phyloP scores from a whole-genome alignment of 768 basidiomycete genomes.

The Lepiota brunneoincarnata region DNA sequence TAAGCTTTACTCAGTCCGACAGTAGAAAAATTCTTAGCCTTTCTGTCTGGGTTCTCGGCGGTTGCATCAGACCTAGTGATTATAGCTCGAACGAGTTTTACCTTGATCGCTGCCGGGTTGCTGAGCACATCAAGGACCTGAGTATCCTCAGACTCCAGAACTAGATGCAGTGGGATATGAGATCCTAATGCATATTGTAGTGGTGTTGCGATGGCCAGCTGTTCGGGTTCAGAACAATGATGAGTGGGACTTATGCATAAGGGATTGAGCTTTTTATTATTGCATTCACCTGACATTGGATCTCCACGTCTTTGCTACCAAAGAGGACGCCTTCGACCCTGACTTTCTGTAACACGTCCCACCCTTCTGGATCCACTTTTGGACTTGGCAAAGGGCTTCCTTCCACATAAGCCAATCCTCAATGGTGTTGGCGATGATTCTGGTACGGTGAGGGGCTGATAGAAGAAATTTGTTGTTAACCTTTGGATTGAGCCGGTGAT shows the following conservation, averaged over 20 bases:
- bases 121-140: slow-evolving; percentile 51
- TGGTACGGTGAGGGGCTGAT: slow-evolving; percentile 29
- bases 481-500: slow-evolving; percentile 13
- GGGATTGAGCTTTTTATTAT: background rate
- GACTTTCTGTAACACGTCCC: slow-evolving; percentile 29
- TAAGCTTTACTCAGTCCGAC: slow-evolving; percentile 39
- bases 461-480: slow-evolving; percentile 27
- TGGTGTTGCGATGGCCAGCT: slow-evolving; percentile 52
- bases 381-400: slow-evolving; percentile 30
- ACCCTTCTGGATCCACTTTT: slow-evolving; percentile 34
- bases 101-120: slow-evolving; percentile 32
- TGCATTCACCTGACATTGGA: slow-evolving; percentile 29
- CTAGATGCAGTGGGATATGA: slow-evolving; percentile 48
- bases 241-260: background rate
- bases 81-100: slow-evolving; percentile 46
- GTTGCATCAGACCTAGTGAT: slow-evolving; percentile 48
- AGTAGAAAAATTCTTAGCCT: slow-evolving; percentile 46
- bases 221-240: background rate
- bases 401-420: slow-evolving; percentile 33
- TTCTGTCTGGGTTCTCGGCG: slow-evolving; percentile 30
- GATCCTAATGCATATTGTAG: slow-evolving; percentile 50
- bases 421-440: slow-evolving; percentile 33
- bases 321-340: slow-evolving; percentile 32
- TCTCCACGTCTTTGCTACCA: slow-evolving; percentile 26
- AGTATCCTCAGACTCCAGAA: slow-evolving; percentile 39